These are phyloP conservation scores for Talaromyces liani DNA, from an alignment of 495 filamentous ascomycete species.

Conservation along the genomic window DNA sequence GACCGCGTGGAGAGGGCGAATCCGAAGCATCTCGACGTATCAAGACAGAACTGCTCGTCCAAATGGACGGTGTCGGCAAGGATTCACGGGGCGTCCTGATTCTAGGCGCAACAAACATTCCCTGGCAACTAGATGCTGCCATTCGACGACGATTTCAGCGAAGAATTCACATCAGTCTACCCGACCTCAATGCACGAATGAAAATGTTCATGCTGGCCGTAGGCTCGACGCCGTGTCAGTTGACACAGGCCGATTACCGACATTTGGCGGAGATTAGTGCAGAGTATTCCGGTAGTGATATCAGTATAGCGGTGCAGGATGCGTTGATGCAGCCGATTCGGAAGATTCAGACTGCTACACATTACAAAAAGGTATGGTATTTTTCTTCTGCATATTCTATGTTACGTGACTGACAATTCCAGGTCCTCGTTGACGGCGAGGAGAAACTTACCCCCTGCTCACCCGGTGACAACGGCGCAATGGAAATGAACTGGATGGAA, in stretches of 20 bases:
- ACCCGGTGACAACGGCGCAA: constrained; percentile 75
- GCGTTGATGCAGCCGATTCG: constrained; percentile 96
- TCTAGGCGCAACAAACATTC: constrained; percentile 95
- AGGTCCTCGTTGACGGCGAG: constrained; percentile 66
- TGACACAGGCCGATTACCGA: constrained; percentile 70
- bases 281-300: constrained; percentile 93
- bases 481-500: constrained; percentile 90
- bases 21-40: constrained; percentile 94
- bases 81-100: constrained; percentile 92
- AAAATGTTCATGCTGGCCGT: constrained; percentile 97
- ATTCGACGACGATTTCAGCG: constrained; percentile 95
- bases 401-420: background rate
- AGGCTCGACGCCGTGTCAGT: constrained; percentile 81
- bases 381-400: background rate
- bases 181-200: constrained; percentile 79
- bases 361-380: constrained; percentile 79
- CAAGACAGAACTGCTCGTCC: constrained; percentile 96
- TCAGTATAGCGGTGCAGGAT: constrained; percentile 93
- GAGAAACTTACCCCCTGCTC: constrained; percentile 88
- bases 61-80: constrained; percentile 98
- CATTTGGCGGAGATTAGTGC: constrained; percentile 69
- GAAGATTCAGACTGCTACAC: constrained; percentile 96
- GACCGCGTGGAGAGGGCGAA: constrained; percentile 93
- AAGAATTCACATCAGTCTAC: constrained; percentile 88
- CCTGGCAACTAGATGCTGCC: constrained; percentile 98